These are phyloP conservation scores for Secale cereale DNA, from an alignment of 176 grass and related monocot genomes.

Conservation along the genomic window DNA sequence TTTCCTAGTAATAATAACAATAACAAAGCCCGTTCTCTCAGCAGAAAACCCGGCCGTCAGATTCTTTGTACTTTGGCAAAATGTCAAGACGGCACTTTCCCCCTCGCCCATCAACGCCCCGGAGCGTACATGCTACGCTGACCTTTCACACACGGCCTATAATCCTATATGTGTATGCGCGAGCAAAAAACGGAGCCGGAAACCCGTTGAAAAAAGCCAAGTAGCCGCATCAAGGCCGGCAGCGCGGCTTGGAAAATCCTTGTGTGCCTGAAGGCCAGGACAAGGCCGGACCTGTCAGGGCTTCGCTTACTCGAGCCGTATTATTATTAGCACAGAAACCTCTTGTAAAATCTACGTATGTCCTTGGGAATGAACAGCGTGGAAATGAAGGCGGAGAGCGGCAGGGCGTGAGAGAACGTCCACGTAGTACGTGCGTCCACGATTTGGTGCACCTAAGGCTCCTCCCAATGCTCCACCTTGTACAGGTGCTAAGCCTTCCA, in stretches of 20 bases:
- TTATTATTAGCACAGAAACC: neutral
- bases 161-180: neutral
- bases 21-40: neutral
- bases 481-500: too few species aligned
- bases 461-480: too few species aligned
- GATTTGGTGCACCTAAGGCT: too few species aligned
- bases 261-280: neutral
- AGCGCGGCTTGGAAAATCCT: neutral
- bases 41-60: constrained; percentile 28
- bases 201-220: constrained; percentile 6
- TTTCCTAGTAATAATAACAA: too few species aligned
- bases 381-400: too few species aligned
- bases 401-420: too few species aligned
- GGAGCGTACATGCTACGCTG: neutral
- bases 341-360: too few species aligned
- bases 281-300: neutral
- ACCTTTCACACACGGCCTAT: neutral
- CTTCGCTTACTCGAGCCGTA: neutral
- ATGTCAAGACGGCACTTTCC: constrained; percentile 28
- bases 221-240: constrained; percentile 13
- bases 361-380: too few species aligned
- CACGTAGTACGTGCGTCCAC: too few species aligned
- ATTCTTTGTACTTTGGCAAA: constrained; percentile 36
- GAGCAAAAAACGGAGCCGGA: neutral
- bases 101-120: neutral